Evolutionary conservation across 2,329 filamentous ascomycete genomes (phyloP), one percentile per base, ranked within the genome.

Genomic region (Talaromyces sp.): DNA sequence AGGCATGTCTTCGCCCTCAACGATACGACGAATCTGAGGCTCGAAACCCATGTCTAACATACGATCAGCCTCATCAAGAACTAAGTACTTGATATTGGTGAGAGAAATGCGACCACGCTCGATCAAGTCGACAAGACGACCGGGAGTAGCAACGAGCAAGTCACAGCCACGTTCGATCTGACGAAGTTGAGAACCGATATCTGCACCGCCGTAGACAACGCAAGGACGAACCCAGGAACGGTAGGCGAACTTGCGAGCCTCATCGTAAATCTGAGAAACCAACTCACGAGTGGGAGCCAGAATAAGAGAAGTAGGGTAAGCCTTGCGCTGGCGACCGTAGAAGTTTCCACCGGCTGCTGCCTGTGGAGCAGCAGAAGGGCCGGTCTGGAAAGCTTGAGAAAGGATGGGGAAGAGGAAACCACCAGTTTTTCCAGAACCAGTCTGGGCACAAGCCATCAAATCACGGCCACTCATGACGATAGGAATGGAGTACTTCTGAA

Each of bases 31-130:
- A 77, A 99, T 99, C 84, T 99, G 95, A 75, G 95, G 95, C 85
- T 99, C 95, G 86, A 99, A 99, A 95, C 95, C 95, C 95, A 99
- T 99, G 87, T 99, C 95, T 86, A 99, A 86, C 95, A 99, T 99
- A 80, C 95, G 95, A 85, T 99, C 95, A 80, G 95, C 95, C 87
- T 99, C 95, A 74, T 99, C 95, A 63, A 99, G 91, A 73, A 99
- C 92, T 68, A 99, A 87, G 79, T 99, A 99, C 86, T 97, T 98
- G 87, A 99, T 99, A 86, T 97, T 97, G 81, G 89, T 88, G 64
- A 99, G 89, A 52, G 95, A 98, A 79, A 99, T 98, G 77, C 94
- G 92, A 76, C 95, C 95, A 85, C 95, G 92, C 86, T 98, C 95
- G 76, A 99, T 96, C 81, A 99, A 85, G 80, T 99, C 95, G 76